Evolutionary conservation across 257 asterid genomes (phyloP), one percentile per base, ranked within the genome.

Genomic region (Primulina eburnea): DNA sequence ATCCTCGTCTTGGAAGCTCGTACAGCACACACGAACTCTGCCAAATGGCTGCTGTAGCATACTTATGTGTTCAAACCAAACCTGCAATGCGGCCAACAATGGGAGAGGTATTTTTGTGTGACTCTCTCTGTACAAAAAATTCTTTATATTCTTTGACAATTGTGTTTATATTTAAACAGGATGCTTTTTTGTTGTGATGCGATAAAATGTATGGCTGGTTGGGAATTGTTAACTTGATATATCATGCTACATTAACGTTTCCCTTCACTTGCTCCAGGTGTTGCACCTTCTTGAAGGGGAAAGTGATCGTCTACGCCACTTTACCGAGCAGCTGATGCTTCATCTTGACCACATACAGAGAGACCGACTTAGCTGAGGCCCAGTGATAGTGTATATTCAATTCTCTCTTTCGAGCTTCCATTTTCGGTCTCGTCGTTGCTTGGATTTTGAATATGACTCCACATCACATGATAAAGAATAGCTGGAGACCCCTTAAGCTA

Each of bases 31-130:
- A 76, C 40, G 89, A 89, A 76, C 12, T 87, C 77, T 86, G 86
- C 84, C 85, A 78, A 67, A 87, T 89, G 95, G 87, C 89, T 62
- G 83, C 77, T 79, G 79, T 82, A 30, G 96, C 96, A 0, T 71
- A 75, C 75, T 69, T 86, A 55, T 87, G 95, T 50, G 69, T 82
- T 62, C 95, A 87, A 71, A 73, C 68, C 33, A 79, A 84, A 60
- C 85, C 96, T 6, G 81, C 73, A n/a, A 35, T 83, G 79, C 89
- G 95, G 50, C 92, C 95, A 40, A 69, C 95, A 24, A 78, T 80
- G 75, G 89, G 76, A 28, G 86, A 87, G 91, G 96, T 89, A 11
- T 8, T 16, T 40, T 40, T 50, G 14, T 17, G 5, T 0, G 1
- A 8, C 10, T 33, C 52, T 56, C 64, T 17, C n/a, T 20, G 35